phyloP scores from a whole-genome alignment of 148 eudicot species.

The Chenopodium berlandieri region DNA sequence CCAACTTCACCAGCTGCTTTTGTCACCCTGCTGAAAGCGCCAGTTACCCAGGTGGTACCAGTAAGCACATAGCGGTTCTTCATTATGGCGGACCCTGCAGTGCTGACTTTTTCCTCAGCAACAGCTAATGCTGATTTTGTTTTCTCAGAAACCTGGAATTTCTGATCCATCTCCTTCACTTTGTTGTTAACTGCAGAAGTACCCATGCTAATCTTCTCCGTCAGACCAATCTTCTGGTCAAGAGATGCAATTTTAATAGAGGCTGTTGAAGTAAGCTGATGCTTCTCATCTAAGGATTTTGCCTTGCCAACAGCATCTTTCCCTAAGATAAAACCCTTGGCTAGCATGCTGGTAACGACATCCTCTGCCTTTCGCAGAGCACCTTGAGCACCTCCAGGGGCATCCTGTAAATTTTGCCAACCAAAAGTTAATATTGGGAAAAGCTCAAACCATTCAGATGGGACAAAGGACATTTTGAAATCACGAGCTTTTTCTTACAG shows the following conservation, averaged over 20 bases:
- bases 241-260: constrained; percentile 71
- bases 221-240: constrained; percentile 82
- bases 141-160: constrained; percentile 86
- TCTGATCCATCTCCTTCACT: constrained; percentile 83
- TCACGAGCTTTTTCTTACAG: constrained; percentile 44
- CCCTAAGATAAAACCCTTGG: constrained; percentile 87
- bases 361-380: constrained; percentile 90
- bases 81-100: constrained; percentile 86
- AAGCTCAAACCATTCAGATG: background rate
- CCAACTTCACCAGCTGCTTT: constrained; percentile 94
- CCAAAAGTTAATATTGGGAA: background rate
- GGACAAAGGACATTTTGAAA: background rate
- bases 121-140: constrained; percentile 75
- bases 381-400: constrained; percentile 47
- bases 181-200: constrained; percentile 78
- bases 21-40: constrained; percentile 72
- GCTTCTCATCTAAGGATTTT: constrained; percentile 88
- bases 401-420: constrained; percentile 37
- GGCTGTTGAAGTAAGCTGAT: constrained; percentile 79
- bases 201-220: constrained; percentile 81
- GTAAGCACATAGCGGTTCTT: constrained; percentile 83
- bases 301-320: constrained; percentile 91
- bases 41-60: constrained; percentile 79
- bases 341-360: constrained; percentile 88
- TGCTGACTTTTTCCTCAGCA: constrained; percentile 80